phyloP scores from a whole-genome alignment of 192 early-diverging fungal species.

The Linnemannia schmuckeri region DNA sequence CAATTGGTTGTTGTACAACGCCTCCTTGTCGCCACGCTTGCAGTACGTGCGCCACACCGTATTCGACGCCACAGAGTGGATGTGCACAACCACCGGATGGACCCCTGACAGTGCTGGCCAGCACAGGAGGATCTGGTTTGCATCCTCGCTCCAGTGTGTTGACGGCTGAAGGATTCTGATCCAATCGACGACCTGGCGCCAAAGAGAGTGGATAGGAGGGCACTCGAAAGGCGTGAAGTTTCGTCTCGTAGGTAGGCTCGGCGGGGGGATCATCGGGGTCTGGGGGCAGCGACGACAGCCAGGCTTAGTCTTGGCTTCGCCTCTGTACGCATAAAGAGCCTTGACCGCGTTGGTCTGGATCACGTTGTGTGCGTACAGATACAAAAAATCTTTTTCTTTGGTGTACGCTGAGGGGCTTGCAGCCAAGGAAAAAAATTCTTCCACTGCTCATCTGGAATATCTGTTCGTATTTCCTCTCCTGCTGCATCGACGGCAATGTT shows the following conservation, averaged over 20 bases:
- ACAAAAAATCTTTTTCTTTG: background rate
- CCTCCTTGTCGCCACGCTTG: slow-evolving; percentile 4
- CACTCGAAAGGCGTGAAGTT: background rate
- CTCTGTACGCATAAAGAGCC: background rate
- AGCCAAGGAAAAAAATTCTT: too few relatives aligned
- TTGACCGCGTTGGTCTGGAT: slow-evolving; percentile 2
- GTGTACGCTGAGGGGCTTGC: background rate
- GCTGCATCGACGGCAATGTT: too few relatives aligned
- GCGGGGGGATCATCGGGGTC: background rate
- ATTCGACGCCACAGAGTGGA: slow-evolving; percentile 3
- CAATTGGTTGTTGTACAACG: background rate
- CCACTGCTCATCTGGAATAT: too few relatives aligned
- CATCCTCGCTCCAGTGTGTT: background rate
- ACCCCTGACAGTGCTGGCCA: background rate
- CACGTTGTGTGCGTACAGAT: background rate
- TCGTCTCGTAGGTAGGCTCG: background rate
- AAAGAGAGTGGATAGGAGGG: background rate
- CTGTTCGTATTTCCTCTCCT: too few relatives aligned
- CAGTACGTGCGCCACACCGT: slow-evolving; percentile 15
- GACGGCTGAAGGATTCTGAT: background rate
- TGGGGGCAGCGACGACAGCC: too few relatives aligned
- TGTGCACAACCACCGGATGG: slow-evolving; percentile 1
- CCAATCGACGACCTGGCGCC: background rate
- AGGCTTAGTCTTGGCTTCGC: too few relatives aligned
- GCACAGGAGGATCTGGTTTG: background rate